Base-by-base conservation (phyloP, 352 stramenopile species). In the Pythium oligandrum region DNA sequence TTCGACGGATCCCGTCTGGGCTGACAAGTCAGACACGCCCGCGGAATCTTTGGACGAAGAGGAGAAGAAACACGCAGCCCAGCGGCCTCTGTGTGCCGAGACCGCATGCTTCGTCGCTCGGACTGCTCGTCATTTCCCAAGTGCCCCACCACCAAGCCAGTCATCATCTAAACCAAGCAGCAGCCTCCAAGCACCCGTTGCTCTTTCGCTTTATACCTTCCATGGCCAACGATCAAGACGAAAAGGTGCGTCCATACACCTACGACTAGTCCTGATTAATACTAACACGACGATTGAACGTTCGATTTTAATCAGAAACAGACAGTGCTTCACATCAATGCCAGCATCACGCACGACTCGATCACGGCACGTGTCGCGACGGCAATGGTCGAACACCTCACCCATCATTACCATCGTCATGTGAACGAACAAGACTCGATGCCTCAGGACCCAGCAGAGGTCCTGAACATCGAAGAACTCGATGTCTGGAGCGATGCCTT, bases 281-380 rank as follows among this genome's bases (percentile, higher is more conserved):
- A 26, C 17, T 26, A 26, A 26, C 17, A 26, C 17, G 17, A 26
- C 17, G 17, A 26, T 26, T 26, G 17, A 26, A 26, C 17, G 17
- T 26, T 26, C 17, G 0, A 26, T 10, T 35, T 0, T 32, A 32
- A 52, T 6, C 60, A 84, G 64, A 86, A 89, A 58, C 78, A 86
- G 45, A 89, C 71, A n/a, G 68, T 90, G 17, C 56, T 90, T 48
- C 80, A 90, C 65, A 83, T 88, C 66, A 88, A 90, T 48, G 70
- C 73, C 2, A 90, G 77, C 63, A 81, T 90, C 66, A 83, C 80
- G 52, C 71, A 70, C 34, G 76, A 83, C 55, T 90, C 80, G 39
- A 71, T 88, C 38, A 88, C 80, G 11, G 73, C 80, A 9, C 73
- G 73, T 17, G 77, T 90, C 52, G 78, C 77, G 4, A 79, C 64